Base-by-base conservation (phyloP, 768 basidiomycete species). In the Gloeostereum incarnatum region DNA sequence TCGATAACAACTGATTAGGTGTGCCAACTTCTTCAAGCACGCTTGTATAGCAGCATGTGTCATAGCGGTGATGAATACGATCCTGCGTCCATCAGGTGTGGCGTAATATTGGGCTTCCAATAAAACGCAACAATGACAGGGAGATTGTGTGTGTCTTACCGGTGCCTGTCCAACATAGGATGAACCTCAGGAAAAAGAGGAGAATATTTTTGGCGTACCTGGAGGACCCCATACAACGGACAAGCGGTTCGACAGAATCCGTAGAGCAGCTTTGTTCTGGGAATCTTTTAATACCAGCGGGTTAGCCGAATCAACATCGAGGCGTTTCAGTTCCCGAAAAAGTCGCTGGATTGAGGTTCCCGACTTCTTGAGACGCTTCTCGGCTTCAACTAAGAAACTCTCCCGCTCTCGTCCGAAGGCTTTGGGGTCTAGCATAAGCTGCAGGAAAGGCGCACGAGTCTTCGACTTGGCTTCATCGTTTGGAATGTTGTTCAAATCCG, bases 31-130 rank as follows among this genome's bases (percentile, higher is more conserved):
- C 35, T 50, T 58, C 27, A 64, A 49, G 31, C 65, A 66, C 1
- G 72, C 72, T 31, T 69, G 64, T 34, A 74, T 72, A 2, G 72
- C 71, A 3, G 70, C 69, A 45, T 74, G 68, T 0, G 72, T 72
- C 54, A 71, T 62, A 2, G 71, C 72, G 1, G 70, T 71, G 26
- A 74, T 53, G 40, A 72, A 70, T 2, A 71, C 51, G 27, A 69
- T 57, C 39, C 59, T 64, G 4, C 52, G 53, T 29, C 48, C 16
- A 6, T 34, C n/a, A 34, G 33, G 33, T 4, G 14, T 34, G 14
- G 13, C 7, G n/a, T 17, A 53, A 26, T 56, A 50, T 32, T 68
- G 59, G 0, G 62, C 60, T 35, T 71, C 67, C 7, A 72, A 50
- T 13, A n/a, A 72, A 55, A 20, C 71, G 63, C 5, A 72, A 48